phyloP scores from a whole-genome alignment of 768 basidiomycete species.

The Mycena belliarum region DNA sequence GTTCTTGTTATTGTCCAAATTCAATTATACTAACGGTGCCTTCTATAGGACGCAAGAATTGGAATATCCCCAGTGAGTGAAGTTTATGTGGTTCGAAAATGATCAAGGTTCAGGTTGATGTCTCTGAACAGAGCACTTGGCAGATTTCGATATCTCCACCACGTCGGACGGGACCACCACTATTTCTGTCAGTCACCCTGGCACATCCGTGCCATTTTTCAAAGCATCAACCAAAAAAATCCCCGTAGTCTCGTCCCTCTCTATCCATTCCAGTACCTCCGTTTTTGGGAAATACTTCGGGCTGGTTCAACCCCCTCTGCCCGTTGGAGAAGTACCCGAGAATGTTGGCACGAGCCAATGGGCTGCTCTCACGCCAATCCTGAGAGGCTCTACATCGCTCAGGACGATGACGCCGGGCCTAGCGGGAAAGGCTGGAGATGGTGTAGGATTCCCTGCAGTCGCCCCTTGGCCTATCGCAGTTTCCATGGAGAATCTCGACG shows the following conservation, averaged over 20 bases:
- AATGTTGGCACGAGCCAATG: slow-evolving; percentile 26
- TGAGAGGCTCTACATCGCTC: slow-evolving; percentile 21
- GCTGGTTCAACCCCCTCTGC: slow-evolving; percentile 29
- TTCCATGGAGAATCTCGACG: slow-evolving; percentile 12
- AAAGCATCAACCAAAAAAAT: slow-evolving; percentile 30
- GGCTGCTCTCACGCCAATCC: slow-evolving; percentile 16
- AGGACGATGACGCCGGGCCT: slow-evolving; percentile 19
- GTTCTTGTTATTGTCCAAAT: neutral
- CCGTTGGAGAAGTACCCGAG: slow-evolving; percentile 23
- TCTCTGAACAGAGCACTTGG: slow-evolving; percentile 29
- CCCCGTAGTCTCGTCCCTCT: slow-evolving; percentile 26
- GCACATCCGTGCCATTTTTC: slow-evolving; percentile 30
- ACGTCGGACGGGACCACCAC: slow-evolving; percentile 21
- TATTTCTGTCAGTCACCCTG: slow-evolving; percentile 28
- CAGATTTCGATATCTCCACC: slow-evolving; percentile 29
- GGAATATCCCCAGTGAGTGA: slow-evolving; percentile 36
- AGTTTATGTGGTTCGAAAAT: neutral
- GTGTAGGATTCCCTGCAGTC: slow-evolving; percentile 28
- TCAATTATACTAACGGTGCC: neutral
- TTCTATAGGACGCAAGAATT: slow-evolving; percentile 33
- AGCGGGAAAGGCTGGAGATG: slow-evolving; percentile 28
- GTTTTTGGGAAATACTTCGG: slow-evolving; percentile 17
- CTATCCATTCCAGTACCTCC: slow-evolving; percentile 23
- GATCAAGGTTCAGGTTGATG: no score
- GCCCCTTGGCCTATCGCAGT: slow-evolving; percentile 24